Conservation (phyloP, 768 basidiomycete genomes). For the Boletellus emodensis region DNA sequence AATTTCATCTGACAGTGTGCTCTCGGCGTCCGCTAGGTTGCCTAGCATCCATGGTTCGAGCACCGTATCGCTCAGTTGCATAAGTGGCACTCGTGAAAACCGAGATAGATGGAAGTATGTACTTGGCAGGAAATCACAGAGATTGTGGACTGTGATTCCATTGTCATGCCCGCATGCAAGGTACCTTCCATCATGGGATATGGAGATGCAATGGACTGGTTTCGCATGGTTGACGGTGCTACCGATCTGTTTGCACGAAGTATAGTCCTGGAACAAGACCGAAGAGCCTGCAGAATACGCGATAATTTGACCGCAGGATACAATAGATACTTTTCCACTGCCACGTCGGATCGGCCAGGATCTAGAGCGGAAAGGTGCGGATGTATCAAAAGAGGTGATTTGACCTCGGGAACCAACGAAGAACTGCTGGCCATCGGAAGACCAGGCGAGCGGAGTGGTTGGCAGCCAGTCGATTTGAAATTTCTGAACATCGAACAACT, state of each 20-base stretch:
- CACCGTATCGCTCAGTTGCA: not conserved
- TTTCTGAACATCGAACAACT: too few species aligned
- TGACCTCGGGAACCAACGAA: too few species aligned
- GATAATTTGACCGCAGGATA: not conserved
- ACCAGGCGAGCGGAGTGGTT: too few species aligned
- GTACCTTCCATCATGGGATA: slow-evolving; percentile 7
- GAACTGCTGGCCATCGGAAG: too few species aligned
- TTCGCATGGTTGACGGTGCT: not conserved
- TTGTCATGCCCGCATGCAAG: slow-evolving; percentile 5
- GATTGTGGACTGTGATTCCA: not conserved
- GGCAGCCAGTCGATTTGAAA: too few species aligned
- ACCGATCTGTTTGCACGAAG: not conserved
- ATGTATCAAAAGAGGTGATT: too few species aligned
- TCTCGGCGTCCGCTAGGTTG: not conserved
- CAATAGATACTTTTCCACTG: not conserved
- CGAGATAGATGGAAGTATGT: not conserved
- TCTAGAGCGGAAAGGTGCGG: too few species aligned
- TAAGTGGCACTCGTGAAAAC: not conserved
- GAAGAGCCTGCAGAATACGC: not conserved
- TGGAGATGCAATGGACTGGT: not conserved
- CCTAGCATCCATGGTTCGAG: not conserved
- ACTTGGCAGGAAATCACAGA: not conserved
- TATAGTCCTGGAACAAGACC: slow-evolving; percentile 6
- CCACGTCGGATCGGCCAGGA: not conserved
- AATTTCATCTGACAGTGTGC: not conserved